Evolutionary conservation across 1,284 basidiomycete species (phyloP), one percentile per base, ranked within the genome.

Genomic region (Trametes sp.): DNA sequence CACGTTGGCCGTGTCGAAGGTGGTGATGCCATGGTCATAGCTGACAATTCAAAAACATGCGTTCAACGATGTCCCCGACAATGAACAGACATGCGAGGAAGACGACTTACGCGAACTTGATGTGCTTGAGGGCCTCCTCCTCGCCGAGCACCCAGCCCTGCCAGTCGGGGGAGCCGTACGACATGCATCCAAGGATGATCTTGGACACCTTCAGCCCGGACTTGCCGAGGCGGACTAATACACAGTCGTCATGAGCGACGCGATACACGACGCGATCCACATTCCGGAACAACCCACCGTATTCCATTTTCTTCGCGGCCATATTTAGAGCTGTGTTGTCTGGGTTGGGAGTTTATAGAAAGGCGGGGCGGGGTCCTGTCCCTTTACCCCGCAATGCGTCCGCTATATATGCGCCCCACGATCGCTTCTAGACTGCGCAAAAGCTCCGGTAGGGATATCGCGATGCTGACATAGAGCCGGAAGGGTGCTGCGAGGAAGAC

Each of bases 1-100:
- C 44, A 81, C 79, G 75, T 87, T 86, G 76, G 82, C 82, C 0
- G 82, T 83, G 65, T 84, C 83, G 62, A 84, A 84, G 0, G 81
- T 82, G 72, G 82, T 78, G 68, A 85, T 83, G 6, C 84, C 83
- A 21, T 73, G 64, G 6, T 81, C 78, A 41, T 69, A 73, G 3
- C 70, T 72, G 24, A 5, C 14, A n/a, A 24, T 14, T 16, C 33
- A 36, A 28, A 21, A 13, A 1, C 14, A 4, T 21, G 14, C 14
- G 26, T 2, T 29, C 41, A 24, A 11, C 42, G 13, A 2, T 8
- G 11, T 13, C 2, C 6, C 14, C 3, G 21, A 45, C n/a, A 8
- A 45, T 11, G 31, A 33, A 11, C 31, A 5, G 31, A 26, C 28
- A 16, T 28, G 9, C 1, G 16, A 13, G 13, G 16, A 31, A 21